Evolutionary conservation across 495 filamentous ascomycete genomes (phyloP).

Genomic region (Trichocladium uniseriatum): DNA sequence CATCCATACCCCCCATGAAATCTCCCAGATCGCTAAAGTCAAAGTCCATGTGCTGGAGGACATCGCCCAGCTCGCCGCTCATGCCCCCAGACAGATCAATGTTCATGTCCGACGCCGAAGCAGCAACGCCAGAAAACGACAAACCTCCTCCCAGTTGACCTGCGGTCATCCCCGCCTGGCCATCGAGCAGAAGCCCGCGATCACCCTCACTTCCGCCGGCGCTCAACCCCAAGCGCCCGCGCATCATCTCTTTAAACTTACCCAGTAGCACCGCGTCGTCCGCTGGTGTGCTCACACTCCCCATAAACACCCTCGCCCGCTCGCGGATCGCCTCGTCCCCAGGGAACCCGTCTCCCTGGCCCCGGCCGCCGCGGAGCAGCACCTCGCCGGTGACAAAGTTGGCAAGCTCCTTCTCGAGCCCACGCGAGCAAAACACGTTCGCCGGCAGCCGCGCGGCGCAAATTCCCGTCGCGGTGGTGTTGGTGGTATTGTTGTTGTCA

Average conservation of each 20-base stretch:
- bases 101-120: neutral
- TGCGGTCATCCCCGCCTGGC: too few relatives aligned
- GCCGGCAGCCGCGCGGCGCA: constrained; percentile 30
- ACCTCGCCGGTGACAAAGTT: constrained; percentile 32
- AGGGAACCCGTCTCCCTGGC: constrained; percentile 24
- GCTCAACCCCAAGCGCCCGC: constrained; percentile 7
- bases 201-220: neutral
- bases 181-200: neutral
- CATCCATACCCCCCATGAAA: constrained; percentile 6
- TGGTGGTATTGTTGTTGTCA: neutral
- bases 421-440: constrained; percentile 43
- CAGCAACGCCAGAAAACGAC: neutral
- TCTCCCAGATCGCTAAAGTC: constrained; percentile 19
- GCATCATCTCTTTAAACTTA: constrained; percentile 39
- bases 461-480: neutral
- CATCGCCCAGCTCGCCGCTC: constrained; percentile 31
- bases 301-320: constrained; percentile 36
- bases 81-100: constrained; percentile 16
- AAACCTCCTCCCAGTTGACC: constrained; percentile 5
- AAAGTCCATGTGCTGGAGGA: constrained; percentile 32
- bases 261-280: constrained; percentile 40
- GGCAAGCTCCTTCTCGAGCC: constrained; percentile 39
- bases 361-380: neutral
- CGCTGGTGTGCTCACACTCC: constrained; percentile 32
- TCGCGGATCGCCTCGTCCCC: constrained; percentile 31